Evolutionary conservation across 139 green algal genomes (phyloP).

Genomic region (Chara braunii): DNA sequence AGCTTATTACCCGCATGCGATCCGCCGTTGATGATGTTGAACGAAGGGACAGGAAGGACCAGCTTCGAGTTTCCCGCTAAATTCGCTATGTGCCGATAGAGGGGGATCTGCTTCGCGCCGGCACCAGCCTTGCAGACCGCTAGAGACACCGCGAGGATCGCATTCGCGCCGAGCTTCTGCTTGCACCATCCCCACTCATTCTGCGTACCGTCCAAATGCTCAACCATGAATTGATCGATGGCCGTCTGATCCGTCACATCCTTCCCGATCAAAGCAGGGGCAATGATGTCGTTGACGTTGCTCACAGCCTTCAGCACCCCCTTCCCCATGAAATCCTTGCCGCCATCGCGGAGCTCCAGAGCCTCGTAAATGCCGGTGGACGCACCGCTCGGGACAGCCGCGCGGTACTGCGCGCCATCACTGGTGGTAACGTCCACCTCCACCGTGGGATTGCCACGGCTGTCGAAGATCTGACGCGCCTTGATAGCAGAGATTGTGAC

Average conservation of each 20-base stretch:
- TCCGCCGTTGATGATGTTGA: constrained; percentile 99
- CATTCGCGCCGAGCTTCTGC: constrained; percentile 85
- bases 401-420: constrained; percentile 69
- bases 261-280: constrained; percentile 62
- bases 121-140: constrained; percentile 87
- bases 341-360: constrained; percentile 86
- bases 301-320: constrained; percentile 77
- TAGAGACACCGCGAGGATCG: constrained; percentile 96
- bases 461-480: constrained; percentile 92
- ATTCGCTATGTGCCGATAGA: constrained; percentile 71
- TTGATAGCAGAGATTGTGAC: constrained; percentile 24
- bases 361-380: constrained; percentile 82
- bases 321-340: constrained; percentile 76
- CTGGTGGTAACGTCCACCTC: constrained; percentile 83
- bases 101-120: constrained; percentile 87
- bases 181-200: constrained; percentile 75
- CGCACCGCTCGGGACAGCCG: background rate
- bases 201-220: constrained; percentile 85
- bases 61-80: constrained; percentile 47
- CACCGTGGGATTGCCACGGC: constrained; percentile 95
- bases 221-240: constrained; percentile 87
- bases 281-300: constrained; percentile 90
- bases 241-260: constrained; percentile 82
- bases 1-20: constrained; percentile 94
- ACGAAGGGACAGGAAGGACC: constrained; percentile 85